A percentile compares a stretch with the other conserved stretches of the same genome.
phyloP scores from a whole-genome alignment of 345 rosid species.

The Sonneratia alba region DNA sequence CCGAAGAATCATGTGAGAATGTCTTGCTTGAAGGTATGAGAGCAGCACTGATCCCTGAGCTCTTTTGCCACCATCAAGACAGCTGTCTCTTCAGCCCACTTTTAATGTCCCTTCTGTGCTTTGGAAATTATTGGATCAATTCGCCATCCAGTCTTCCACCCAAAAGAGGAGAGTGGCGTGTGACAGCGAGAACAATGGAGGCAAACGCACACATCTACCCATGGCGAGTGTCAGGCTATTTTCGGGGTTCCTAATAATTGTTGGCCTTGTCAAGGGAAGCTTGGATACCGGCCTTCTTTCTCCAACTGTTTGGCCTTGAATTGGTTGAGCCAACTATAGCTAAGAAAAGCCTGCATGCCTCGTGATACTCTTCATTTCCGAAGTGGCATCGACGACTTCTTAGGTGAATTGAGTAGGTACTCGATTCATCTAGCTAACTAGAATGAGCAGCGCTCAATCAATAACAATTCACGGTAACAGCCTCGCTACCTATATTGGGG shows the following conservation, averaged over 20 bases:
- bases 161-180: too few relatives aligned
- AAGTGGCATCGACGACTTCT: neutral
- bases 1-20: neutral
- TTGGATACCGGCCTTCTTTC: neutral
- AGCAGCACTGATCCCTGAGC: neutral
- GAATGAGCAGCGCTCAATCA: too few relatives aligned
- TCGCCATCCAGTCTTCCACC: neutral
- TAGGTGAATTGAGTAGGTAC: too few relatives aligned
- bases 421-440: too few relatives aligned
- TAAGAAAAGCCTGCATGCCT: neutral
- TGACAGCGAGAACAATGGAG: neutral
- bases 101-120: neutral
- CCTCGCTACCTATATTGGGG: too few relatives aligned
- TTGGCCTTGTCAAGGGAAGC: neutral
- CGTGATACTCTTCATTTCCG: neutral
- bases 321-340: neutral
- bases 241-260: neutral
- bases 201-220: neutral
- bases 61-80: neutral
- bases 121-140: neutral
- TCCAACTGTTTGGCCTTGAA: neutral
- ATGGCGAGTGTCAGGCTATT: neutral
- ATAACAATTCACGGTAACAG: too few relatives aligned
- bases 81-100: slow-evolving; percentile 4
- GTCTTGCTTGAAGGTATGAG: neutral